Percentiles rank a stretch among this genome's conserved stretches.
phyloP scores from a whole-genome alignment of 208 protist genomes.

The Entamoeba histolytica region DNA sequence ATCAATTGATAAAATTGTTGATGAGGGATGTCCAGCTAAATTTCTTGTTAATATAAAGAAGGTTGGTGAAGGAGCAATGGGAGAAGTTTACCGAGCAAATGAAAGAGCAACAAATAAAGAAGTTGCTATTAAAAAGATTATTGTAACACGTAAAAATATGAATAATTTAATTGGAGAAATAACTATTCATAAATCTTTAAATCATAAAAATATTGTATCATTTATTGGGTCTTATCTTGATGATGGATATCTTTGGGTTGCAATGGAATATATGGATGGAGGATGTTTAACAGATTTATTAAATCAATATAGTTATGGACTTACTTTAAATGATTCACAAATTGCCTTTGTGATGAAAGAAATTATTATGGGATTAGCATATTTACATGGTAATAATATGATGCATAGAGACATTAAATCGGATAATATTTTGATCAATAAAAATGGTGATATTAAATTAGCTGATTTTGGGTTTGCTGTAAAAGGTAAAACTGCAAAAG shows the following conservation, averaged over 20 bases:
- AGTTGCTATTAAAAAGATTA: constrained; percentile 46
- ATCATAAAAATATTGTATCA: constrained; percentile 44
- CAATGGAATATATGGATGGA: constrained; percentile 42
- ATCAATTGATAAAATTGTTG: neutral
- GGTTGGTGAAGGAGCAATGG: constrained; percentile 38
- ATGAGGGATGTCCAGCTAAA: constrained; percentile 22
- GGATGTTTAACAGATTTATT: constrained; percentile 39
- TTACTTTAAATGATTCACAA: constrained; percentile 30
- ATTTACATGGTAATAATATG: neutral
- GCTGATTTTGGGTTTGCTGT: constrained; percentile 14
- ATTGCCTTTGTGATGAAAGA: constrained; percentile 30
- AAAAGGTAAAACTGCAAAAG: neutral
- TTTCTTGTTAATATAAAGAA: constrained; percentile 31
- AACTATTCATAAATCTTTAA: constrained; percentile 34
- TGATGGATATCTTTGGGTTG: constrained; percentile 30
- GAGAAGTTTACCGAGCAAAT: constrained; percentile 35
- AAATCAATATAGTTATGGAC: constrained; percentile 7
- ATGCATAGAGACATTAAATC: too few relatives aligned
- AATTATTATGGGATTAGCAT: neutral
- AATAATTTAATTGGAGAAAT: constrained; percentile 42
- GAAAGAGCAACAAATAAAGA: neutral
- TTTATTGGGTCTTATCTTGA: constrained; percentile 39
- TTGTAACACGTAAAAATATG: constrained; percentile 31
- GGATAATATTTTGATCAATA: constrained; percentile 9
- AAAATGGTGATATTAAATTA: constrained; percentile 8